These are phyloP conservation scores for Singerocomus rubriflavus DNA, from an alignment of 1,284 basidiomycete species.

Conservation along the genomic window DNA sequence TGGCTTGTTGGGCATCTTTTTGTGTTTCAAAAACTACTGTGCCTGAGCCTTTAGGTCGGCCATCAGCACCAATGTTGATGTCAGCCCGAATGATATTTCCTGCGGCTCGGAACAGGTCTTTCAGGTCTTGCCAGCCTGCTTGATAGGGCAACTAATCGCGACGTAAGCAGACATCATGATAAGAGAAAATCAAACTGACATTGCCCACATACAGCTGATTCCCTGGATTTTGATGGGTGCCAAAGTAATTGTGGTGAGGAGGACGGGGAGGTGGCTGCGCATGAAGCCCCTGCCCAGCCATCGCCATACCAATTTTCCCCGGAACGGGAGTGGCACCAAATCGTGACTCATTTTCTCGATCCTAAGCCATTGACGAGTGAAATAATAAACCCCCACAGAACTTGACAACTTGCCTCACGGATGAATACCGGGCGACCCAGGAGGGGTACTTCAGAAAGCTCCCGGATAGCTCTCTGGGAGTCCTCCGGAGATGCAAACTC, in stretches of 20 bases:
- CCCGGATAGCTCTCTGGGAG: constrained; percentile 79
- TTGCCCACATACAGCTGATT: constrained; percentile 93
- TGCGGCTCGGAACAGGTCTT: constrained; percentile 93
- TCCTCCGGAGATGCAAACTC: constrained; percentile 87
- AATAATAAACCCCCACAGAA: neutral
- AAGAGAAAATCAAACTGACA: constrained; percentile 44
- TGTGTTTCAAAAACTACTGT: constrained; percentile 93
- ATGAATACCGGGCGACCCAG: constrained; percentile 94
- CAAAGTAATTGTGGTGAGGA: constrained; percentile 70
- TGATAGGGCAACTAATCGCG: constrained; percentile 79
- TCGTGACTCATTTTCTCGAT: constrained; percentile 92
- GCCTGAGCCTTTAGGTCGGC: constrained; percentile 90
- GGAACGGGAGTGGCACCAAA: constrained; percentile 93
- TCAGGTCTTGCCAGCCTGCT: constrained; percentile 98
- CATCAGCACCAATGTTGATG: constrained; percentile 89
- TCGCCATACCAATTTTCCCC: constrained; percentile 89
- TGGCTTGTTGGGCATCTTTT: constrained; percentile 89
- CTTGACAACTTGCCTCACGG: constrained; percentile 67
- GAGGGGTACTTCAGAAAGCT: constrained; percentile 84
- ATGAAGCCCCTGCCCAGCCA: constrained; percentile 76
- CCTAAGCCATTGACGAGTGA: constrained; percentile 48
- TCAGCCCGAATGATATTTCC: constrained; percentile 94
- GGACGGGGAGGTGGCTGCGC: constrained; percentile 73
- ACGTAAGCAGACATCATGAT: constrained; percentile 7
- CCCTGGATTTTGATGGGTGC: constrained; percentile 62